Conservation (phyloP, 257 asterid species). For the Nicotiana undulata region DNA sequence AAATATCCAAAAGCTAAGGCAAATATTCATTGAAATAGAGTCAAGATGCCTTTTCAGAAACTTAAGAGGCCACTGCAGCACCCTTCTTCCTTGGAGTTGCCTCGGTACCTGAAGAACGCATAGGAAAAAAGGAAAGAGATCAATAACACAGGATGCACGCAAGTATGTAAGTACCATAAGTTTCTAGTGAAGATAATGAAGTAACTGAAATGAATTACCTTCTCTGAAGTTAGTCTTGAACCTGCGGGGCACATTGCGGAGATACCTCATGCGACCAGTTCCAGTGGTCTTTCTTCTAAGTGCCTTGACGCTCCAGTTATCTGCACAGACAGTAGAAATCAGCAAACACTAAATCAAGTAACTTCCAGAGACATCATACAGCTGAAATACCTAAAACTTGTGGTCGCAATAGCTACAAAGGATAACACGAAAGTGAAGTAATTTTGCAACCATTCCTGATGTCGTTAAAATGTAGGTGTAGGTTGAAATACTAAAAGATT, state of each 20-base stretch:
- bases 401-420: not conserved
- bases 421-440: not conserved
- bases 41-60: not conserved
- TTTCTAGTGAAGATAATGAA: not conserved
- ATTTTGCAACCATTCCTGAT: not conserved
- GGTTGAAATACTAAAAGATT: not conserved
- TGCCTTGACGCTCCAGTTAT: slow-evolving; percentile 21
- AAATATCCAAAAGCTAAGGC: not conserved
- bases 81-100: not conserved
- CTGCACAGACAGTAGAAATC: not conserved
- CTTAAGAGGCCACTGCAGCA: not conserved
- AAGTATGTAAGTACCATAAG: not conserved
- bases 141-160: not conserved
- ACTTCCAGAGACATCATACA: not conserved
- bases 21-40: not conserved
- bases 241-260: slow-evolving; percentile 12
- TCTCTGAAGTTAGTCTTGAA: slow-evolving; percentile 19
- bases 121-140: not conserved
- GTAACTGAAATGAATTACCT: not conserved
- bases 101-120: not conserved
- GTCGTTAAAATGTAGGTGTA: not conserved
- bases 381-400: not conserved
- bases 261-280: slow-evolving; percentile 18
- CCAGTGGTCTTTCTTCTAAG: slow-evolving; percentile 19
- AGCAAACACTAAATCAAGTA: not conserved